A percentile compares a stretch with the other conserved stretches of the same genome.
These are phyloP conservation scores for Aspergillus fumigatus DNA, from an alignment of 2,329 filamentous ascomycete genomes.

Conservation along the genomic window DNA sequence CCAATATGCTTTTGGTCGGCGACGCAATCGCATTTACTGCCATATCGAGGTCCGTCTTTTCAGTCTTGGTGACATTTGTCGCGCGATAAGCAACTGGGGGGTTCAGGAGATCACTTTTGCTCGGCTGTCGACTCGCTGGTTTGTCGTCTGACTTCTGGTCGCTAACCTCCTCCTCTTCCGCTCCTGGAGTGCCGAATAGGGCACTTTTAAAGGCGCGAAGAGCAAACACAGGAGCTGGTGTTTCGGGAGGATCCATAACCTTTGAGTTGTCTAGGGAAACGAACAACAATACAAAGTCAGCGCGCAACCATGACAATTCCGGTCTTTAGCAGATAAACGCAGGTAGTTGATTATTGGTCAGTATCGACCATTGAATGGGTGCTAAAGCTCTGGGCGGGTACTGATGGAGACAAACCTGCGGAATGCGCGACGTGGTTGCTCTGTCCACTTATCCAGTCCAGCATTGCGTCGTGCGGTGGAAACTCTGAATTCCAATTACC, in stretches of 20 bases:
- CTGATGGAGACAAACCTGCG: slow-evolving; percentile 21
- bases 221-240: slow-evolving; percentile 63
- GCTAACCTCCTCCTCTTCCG: slow-evolving; percentile 39
- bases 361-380: not conserved
- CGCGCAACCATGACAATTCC: not conserved
- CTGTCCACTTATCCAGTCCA: slow-evolving; percentile 33
- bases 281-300: slow-evolving; percentile 3
- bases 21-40: slow-evolving; percentile 37
- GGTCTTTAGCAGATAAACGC: slow-evolving; percentile 1
- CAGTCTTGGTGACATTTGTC: slow-evolving; percentile 17
- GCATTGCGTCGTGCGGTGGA: slow-evolving; percentile 22
- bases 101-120: slow-evolving; percentile 18
- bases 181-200: slow-evolving; percentile 59
- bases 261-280: slow-evolving; percentile 43
- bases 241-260: slow-evolving; percentile 57
- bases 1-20: slow-evolving; percentile 60
- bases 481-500: slow-evolving; percentile 10
- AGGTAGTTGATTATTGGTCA: slow-evolving; percentile 8
- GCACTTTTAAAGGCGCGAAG: slow-evolving; percentile 63
- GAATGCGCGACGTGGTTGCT: slow-evolving; percentile 24
- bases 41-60: slow-evolving; percentile 20
- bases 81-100: slow-evolving; percentile 14
- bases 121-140: slow-evolving; percentile 14
- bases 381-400: slow-evolving; percentile 7
- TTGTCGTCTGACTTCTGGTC: slow-evolving; percentile 16